Evolutionary conservation across 345 rosid species (phyloP).

Genomic region (Salix suchowensis): DNA sequence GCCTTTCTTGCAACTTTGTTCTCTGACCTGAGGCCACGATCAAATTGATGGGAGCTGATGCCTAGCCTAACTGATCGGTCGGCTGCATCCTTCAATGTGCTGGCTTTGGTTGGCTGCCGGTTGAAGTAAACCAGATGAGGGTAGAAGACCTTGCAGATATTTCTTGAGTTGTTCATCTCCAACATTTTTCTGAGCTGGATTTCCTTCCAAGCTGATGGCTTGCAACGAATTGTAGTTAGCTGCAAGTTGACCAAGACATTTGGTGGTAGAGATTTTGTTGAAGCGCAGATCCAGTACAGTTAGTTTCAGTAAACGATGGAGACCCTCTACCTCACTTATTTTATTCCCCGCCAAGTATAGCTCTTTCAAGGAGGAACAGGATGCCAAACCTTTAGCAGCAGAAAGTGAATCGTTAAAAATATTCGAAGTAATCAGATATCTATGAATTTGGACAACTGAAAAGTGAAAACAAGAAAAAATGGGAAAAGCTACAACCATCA

Average conservation of each 20-base stretch:
- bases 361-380: slow-evolving; percentile 91
- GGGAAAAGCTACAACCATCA: background rate
- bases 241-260: slow-evolving; percentile 87
- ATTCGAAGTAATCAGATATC: too few species aligned
- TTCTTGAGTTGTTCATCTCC: slow-evolving; percentile 94
- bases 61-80: slow-evolving; percentile 64
- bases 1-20: slow-evolving; percentile 57
- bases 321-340: slow-evolving; percentile 91
- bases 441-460: background rate
- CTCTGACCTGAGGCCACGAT: slow-evolving; percentile 59
- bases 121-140: slow-evolving; percentile 80
- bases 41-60: slow-evolving; percentile 52
- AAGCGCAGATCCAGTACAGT: slow-evolving; percentile 75
- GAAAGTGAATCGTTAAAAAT: background rate
- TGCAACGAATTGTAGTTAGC: slow-evolving; percentile 91
- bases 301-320: slow-evolving; percentile 85
- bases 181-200: slow-evolving; percentile 92
- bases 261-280: slow-evolving; percentile 85
- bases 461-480: slow-evolving; percentile 8
- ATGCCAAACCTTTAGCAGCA: slow-evolving; percentile 63
- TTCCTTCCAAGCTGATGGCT: slow-evolving; percentile 94
- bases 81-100: slow-evolving; percentile 51
- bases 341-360: slow-evolving; percentile 91
- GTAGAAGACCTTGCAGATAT: slow-evolving; percentile 67
- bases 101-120: slow-evolving; percentile 58